Conservation (phyloP, 1,284 basidiomycete genomes). For the Sphaerobolus stellatus region DNA sequence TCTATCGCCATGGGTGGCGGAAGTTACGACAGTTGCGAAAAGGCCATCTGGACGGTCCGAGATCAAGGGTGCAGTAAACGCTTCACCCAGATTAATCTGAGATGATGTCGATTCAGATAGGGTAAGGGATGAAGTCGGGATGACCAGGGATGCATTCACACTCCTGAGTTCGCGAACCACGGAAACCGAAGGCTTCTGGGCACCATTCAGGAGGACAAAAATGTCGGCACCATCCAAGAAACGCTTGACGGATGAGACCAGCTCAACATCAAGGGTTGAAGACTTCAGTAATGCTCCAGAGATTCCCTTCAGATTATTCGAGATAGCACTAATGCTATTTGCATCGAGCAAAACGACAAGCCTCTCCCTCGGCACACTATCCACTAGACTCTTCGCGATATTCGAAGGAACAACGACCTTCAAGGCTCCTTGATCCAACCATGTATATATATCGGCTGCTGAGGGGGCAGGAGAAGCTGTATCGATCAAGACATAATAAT, state of each 20-base stretch:
- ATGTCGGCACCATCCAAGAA: conserved; percentile 69
- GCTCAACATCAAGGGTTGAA: conserved; percentile 60
- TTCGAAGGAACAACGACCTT: conserved; percentile 73
- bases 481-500: conserved; percentile 61
- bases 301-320: conserved; percentile 69
- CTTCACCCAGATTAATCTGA: conserved; percentile 78
- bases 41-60: conserved; percentile 93
- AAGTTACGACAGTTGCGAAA: conserved; percentile 88
- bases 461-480: conserved; percentile 45
- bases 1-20: conserved; percentile 68
- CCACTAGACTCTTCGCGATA: conserved; percentile 65
- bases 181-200: conserved; percentile 48
- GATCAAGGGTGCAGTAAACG: conserved; percentile 77
- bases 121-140: conserved; percentile 74
- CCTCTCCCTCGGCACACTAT: conserved; percentile 68
- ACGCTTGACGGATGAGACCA: conserved; percentile 69
- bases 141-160: conserved; percentile 66
- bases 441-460: conserved; percentile 56
- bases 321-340: conserved; percentile 69
- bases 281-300: conserved; percentile 79
- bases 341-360: conserved; percentile 74
- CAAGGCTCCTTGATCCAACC: conserved; percentile 74
- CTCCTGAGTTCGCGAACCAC: conserved; percentile 55
- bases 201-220: conserved; percentile 56
- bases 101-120: conserved; percentile 50